These are phyloP conservation scores for Neofusicoccum kwambonambiense DNA, from an alignment of 2,329 filamentous ascomycete genomes.

Conservation along the genomic window DNA sequence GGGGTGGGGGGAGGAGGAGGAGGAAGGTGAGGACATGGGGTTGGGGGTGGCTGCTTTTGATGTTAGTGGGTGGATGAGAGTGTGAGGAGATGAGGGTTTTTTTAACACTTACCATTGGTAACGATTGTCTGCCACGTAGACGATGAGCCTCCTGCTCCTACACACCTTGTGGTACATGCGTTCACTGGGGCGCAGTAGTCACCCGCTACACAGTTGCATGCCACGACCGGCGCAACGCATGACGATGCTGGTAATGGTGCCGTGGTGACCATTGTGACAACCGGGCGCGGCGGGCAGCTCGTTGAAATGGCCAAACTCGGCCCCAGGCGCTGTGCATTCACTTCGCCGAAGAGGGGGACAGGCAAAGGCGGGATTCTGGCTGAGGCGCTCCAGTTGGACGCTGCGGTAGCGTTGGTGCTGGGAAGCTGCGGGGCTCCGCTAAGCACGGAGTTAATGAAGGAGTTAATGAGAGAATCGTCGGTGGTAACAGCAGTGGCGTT, in stretches of 20 bases:
- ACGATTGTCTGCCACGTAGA: conserved; percentile 5
- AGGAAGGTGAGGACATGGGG: background rate
- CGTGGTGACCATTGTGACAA: background rate
- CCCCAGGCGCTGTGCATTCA: background rate
- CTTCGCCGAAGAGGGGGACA: background rate
- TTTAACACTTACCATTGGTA: background rate
- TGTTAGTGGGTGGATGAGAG: background rate
- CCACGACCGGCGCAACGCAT: conserved; percentile 1
- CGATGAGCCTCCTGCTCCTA: background rate
- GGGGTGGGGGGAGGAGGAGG: background rate
- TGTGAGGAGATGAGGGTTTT: background rate
- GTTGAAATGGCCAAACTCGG: background rate
- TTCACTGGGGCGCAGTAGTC: conserved; percentile 19
- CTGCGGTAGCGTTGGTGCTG: conserved; percentile 33
- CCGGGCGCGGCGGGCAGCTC: background rate
- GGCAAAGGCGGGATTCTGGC: background rate
- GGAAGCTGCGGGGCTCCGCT: conserved; percentile 25
- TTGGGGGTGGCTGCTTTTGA: no score
- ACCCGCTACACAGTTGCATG: background rate
- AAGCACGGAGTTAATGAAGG: conserved; percentile 11
- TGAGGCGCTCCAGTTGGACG: background rate
- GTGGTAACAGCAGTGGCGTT: background rate
- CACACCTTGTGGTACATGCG: conserved; percentile 21
- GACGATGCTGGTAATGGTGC: background rate
- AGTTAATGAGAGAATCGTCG: background rate